Evolutionary conservation across 495 filamentous ascomycete species (phyloP), one percentile per base, ranked within the genome.

Genomic region (Thermothielavioides terrestris): DNA sequence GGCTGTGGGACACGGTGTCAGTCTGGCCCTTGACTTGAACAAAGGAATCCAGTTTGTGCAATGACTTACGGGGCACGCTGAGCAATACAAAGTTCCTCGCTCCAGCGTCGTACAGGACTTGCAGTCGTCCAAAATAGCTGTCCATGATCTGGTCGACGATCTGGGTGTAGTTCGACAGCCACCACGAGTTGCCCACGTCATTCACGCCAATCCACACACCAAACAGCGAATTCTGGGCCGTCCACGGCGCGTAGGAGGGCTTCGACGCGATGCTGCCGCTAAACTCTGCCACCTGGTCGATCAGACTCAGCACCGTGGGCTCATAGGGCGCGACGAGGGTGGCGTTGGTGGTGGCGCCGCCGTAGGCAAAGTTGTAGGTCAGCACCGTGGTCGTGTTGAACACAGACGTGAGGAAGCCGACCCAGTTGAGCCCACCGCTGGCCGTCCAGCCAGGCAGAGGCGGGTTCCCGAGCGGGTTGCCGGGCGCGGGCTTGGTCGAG

Each of bases 181-280:
- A 75, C 64, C 78, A 87, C 18, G 71, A 73, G 58, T 82, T 83
- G 1, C 83, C 83, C 11, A 89, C 74, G 54, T 92, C 87, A 52
- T 92, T 92, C 53, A 92, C 81, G 28, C 87, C 86, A 44, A 89
- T 83, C 75, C 82, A 92, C 36, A 86, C 68, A 3, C 76, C 77
- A 62, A 87, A 86, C 23, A 90, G 70, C 0, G 76, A 70, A 49
- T 86, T 69, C 6, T 68, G 58, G 2, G 77, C 70, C 10, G 68
- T 74, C 86, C 85, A 89, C 3, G 76, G 70, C 15, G 78, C 78
- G 2, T 65, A 64, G 1, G 47, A 42, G 6, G 65, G 60, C 1
- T 56, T 49, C 0, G 58, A 49, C 12, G 65, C 57, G 11, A 69
- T 62, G 17, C 53, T 57, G 27, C 58, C 64, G 32, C 73, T 74